Evolutionary conservation across 2,329 filamentous ascomycete genomes (phyloP).

Genomic region (Ophiostoma populinum): DNA sequence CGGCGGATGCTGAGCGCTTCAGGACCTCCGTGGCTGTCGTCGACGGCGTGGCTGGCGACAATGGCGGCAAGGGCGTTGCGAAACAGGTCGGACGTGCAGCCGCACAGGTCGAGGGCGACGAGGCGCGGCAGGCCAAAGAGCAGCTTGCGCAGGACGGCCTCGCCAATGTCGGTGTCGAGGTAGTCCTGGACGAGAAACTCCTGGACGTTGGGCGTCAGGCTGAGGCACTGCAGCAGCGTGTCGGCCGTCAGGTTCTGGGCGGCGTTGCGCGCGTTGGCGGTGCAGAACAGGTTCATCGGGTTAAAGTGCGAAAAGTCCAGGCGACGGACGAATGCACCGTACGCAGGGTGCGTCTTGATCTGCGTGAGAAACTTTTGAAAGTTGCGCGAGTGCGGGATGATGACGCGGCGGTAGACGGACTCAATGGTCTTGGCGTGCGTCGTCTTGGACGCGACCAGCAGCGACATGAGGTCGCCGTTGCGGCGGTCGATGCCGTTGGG

Average conservation of each 20-base stretch:
- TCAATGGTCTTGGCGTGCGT: conserved; percentile 56
- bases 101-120: conserved; percentile 59
- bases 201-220: conserved; percentile 54
- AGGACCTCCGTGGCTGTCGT: conserved; percentile 20
- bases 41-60: conserved; percentile 16
- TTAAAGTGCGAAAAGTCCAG: conserved; percentile 79
- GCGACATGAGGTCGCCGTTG: conserved; percentile 61
- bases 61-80: conserved; percentile 44
- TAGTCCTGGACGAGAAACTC: conserved; percentile 72
- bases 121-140: conserved; percentile 49
- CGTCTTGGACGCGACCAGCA: conserved; percentile 58
- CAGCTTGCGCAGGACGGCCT: conserved; percentile 51
- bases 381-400: conserved; percentile 66
- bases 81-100: conserved; percentile 52
- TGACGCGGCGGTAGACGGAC: conserved; percentile 64
- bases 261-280: conserved; percentile 54
- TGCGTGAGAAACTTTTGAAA: conserved; percentile 67
- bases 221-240: conserved; percentile 54
- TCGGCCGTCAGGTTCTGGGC: conserved; percentile 60
- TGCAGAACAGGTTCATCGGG: conserved; percentile 58
- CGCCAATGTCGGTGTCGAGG: conserved; percentile 56
- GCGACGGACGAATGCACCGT: conserved; percentile 61
- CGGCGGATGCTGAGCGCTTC: conserved; percentile 42
- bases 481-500: conserved; percentile 60
- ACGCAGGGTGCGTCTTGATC: conserved; percentile 44